A percentile compares a stretch with the other conserved stretches of the same genome.
phyloP scores from a whole-genome alignment of 805 yeast genomes.

The Saturnispora sekii region DNA sequence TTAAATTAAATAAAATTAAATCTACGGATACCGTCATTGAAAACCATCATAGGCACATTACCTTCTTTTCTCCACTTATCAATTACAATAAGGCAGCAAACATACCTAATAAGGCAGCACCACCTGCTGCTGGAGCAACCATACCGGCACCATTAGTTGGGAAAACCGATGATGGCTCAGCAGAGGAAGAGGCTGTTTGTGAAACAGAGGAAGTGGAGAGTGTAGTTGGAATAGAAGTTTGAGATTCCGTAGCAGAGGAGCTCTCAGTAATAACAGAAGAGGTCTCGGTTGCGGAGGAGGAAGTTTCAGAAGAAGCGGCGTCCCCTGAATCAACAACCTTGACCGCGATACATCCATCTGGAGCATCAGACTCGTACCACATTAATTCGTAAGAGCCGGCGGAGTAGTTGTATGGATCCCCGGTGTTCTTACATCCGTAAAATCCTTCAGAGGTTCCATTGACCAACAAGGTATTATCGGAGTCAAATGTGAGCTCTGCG shows the following conservation, averaged over 20 bases:
- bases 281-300: neutral
- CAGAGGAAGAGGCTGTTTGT: neutral
- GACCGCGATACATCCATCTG: slow-evolving; percentile 15
- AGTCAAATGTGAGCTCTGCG: slow-evolving; percentile 13
- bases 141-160: slow-evolving; percentile 7
- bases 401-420: slow-evolving; percentile 37
- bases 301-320: slow-evolving; percentile 1
- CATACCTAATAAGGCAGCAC: slow-evolving; percentile 10
- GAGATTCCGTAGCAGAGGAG: neutral
- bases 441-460: slow-evolving; percentile 27
- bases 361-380: slow-evolving; percentile 20
- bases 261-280: neutral
- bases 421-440: slow-evolving; percentile 35
- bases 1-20: no score
- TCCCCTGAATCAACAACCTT: slow-evolving; percentile 1
- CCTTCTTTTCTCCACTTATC: no score
- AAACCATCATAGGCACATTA: no score
- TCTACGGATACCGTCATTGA: no score
- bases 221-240: slow-evolving; percentile 1
- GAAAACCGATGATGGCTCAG: neutral
- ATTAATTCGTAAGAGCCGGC: slow-evolving; percentile 21
- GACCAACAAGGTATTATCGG: slow-evolving; percentile 21
- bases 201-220: neutral
- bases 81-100: slow-evolving; percentile 6
- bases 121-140: slow-evolving; percentile 8